These are phyloP conservation scores for Cucurbita maxima DNA, from an alignment of 306 rosid species.

Conservation along the genomic window DNA sequence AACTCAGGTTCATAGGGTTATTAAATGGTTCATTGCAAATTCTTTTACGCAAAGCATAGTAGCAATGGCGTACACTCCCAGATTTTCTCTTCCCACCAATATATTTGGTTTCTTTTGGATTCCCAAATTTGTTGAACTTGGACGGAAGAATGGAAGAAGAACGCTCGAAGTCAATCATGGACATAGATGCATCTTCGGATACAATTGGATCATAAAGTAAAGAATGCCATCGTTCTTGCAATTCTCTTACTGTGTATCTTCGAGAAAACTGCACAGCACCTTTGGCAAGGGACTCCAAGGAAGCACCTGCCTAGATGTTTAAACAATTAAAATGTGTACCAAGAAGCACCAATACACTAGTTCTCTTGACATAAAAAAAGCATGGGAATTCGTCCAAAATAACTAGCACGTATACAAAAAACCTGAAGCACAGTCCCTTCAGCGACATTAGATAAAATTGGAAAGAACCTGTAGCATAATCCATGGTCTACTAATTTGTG, in stretches of 20 bases:
- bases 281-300: constrained; percentile 92
- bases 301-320: constrained; percentile 76
- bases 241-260: constrained; percentile 51
- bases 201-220: constrained; percentile 57
- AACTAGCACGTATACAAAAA: background rate
- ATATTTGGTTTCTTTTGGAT: constrained; percentile 31
- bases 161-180: constrained; percentile 37
- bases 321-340: constrained; percentile 5
- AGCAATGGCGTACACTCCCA: constrained; percentile 45
- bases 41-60: constrained; percentile 63
- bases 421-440: background rate
- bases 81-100: constrained; percentile 48
- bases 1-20: constrained; percentile 39
- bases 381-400: background rate
- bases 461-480: background rate
- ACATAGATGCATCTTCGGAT: constrained; percentile 43
- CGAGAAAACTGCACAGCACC: constrained; percentile 90
- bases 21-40: constrained; percentile 31
- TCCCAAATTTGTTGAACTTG: constrained; percentile 30
- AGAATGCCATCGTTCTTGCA: constrained; percentile 76
- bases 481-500: background rate
- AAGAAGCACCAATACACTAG: background rate
- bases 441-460: too few relatives aligned
- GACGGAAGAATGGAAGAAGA: constrained; percentile 31
- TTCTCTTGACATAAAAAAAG: background rate